Conservation (phyloP, 805 yeast genomes). For the Wickerhamomyces ciferrii region DNA sequence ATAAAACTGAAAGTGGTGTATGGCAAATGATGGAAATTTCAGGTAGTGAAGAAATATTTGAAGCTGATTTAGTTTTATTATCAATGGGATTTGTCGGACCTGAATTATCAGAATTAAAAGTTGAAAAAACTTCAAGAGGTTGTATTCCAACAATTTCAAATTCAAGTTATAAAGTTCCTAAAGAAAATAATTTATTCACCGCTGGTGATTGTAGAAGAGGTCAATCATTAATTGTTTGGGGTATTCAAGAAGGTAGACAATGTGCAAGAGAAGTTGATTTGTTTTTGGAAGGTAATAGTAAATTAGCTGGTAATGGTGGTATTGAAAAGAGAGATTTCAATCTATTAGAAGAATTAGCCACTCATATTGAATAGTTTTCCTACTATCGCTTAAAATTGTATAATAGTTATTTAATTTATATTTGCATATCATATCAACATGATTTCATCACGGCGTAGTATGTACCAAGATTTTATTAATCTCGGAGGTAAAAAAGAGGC, state of each 20-base stretch:
- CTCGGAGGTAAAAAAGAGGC: too few relatives aligned
- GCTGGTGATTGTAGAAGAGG: conserved; percentile 99
- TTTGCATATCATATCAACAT: too few relatives aligned
- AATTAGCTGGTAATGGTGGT: conserved; percentile 92
- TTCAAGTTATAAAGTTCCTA: conserved; percentile 59
- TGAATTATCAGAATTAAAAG: conserved; percentile 69
- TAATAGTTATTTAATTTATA: neutral
- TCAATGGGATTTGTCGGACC: conserved; percentile 99
- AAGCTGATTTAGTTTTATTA: conserved; percentile 88
- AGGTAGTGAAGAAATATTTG: conserved; percentile 88
- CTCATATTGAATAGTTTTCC: conserved; percentile 2
- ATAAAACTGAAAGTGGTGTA: conserved; percentile 88
- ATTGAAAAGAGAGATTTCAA: conserved; percentile 81
- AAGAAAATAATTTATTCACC: conserved; percentile 68
- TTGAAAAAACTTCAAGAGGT: conserved; percentile 75
- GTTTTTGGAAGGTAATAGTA: conserved; percentile 69
- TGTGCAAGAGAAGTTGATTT: conserved; percentile 93
- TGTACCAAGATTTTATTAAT: too few relatives aligned
- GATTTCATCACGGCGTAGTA: neutral
- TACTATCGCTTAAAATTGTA: too few relatives aligned
- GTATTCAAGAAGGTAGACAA: conserved; percentile 98
- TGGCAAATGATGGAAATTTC: conserved; percentile 99
- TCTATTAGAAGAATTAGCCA: conserved; percentile 69
- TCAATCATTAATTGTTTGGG: conserved; percentile 97
- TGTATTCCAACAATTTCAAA: conserved; percentile 54